These are phyloP conservation scores for Lachnellula willkommii DNA, from an alignment of 2,329 filamentous ascomycete genomes.

Conservation along the genomic window DNA sequence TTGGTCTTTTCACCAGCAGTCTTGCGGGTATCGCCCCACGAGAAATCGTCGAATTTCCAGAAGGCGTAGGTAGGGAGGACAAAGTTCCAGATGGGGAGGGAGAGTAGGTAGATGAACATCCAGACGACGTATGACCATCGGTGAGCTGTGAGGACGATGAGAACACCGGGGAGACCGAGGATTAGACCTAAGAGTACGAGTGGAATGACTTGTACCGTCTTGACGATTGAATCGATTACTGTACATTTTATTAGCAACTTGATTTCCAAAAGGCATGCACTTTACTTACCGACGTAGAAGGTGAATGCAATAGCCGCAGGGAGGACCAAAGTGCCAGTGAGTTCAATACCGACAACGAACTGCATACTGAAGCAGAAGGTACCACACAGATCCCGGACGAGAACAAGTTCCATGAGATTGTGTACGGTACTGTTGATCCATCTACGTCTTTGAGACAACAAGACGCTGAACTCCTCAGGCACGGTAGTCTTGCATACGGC, in stretches of 20 bases:
- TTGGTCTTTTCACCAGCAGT: slow-evolving; percentile 85
- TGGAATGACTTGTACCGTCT: slow-evolving; percentile 79
- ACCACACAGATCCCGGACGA: slow-evolving; percentile 92
- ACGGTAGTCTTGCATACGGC: slow-evolving; percentile 98
- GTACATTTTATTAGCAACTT: slow-evolving; percentile 16
- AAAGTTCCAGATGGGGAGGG: slow-evolving; percentile 96
- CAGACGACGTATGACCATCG: slow-evolving; percentile 86
- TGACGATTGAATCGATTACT: slow-evolving; percentile 83
- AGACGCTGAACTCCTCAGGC: slow-evolving; percentile 83
- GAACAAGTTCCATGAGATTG: slow-evolving; percentile 94
- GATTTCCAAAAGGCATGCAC: not conserved
- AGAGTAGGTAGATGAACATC: slow-evolving; percentile 95
- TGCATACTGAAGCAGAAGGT: slow-evolving; percentile 99
- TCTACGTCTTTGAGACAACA: slow-evolving; percentile 88
- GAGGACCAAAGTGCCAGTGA: slow-evolving; percentile 88
- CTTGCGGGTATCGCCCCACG: slow-evolving; percentile 96
- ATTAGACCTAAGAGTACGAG: slow-evolving; percentile 85
- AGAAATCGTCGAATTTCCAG: slow-evolving; percentile 99
- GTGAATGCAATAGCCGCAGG: slow-evolving; percentile 97
- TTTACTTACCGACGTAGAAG: slow-evolving; percentile 79
- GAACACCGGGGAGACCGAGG: slow-evolving; percentile 82
- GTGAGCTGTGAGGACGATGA: slow-evolving; percentile 91
- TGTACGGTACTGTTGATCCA: slow-evolving; percentile 99
- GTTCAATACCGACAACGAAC: slow-evolving; percentile 92
- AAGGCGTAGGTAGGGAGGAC: slow-evolving; percentile 89